These are phyloP conservation scores for Graphilbum ipis-grandicollis DNA, from an alignment of 2,329 filamentous ascomycete species.

Conservation along the genomic window DNA sequence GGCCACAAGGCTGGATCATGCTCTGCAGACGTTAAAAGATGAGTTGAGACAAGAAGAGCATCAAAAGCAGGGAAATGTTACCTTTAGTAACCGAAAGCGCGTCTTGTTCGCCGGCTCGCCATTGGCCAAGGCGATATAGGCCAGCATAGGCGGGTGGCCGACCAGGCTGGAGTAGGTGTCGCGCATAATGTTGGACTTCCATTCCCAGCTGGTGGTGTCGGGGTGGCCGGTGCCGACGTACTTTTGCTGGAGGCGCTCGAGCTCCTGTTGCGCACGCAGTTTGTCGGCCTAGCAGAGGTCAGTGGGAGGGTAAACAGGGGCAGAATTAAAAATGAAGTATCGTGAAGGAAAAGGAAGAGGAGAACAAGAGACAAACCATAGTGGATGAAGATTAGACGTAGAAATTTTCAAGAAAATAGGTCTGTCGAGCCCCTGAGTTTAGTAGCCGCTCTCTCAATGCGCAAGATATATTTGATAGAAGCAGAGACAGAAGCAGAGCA, in stretches of 20 bases:
- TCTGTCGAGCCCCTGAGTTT: no score
- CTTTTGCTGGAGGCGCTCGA: slow-evolving; percentile 89
- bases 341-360: no score
- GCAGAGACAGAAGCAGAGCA: no score
- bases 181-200: slow-evolving; percentile 86
- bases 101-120: slow-evolving; percentile 72
- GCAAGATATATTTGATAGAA: no score
- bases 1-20: slow-evolving; percentile 35
- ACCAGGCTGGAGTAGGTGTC: slow-evolving; percentile 82
- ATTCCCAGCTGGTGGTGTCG: slow-evolving; percentile 95
- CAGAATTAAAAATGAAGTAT: no score
- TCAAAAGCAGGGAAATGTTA: slow-evolving; percentile 14
- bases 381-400: no score
- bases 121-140: slow-evolving; percentile 79
- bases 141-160: slow-evolving; percentile 73
- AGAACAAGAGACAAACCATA: no score
- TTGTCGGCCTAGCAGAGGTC: slow-evolving; percentile 60
- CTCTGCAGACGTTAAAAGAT: slow-evolving; percentile 24
- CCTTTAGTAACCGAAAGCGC: slow-evolving; percentile 62
- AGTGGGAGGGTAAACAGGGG: no score
- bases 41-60: background rate
- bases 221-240: slow-evolving; percentile 93
- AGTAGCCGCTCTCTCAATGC: no score
- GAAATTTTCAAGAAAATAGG: no score
- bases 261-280: slow-evolving; percentile 90